Evolutionary conservation across 2,329 filamentous ascomycete species (phyloP).

Genomic region (Cladorrhinum sp.): DNA sequence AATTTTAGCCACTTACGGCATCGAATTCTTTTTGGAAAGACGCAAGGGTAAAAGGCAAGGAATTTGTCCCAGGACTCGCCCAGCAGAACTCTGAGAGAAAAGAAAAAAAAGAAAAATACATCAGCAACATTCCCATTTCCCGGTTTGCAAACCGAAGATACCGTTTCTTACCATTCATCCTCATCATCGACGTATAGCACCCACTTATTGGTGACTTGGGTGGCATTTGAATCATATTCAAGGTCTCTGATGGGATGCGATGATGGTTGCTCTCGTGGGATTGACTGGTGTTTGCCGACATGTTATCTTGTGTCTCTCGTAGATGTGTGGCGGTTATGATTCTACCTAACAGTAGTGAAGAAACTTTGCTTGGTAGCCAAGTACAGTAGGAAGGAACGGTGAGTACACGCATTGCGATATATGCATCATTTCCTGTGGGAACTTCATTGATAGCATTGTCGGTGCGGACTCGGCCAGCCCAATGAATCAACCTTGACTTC

Average conservation of each 20-base stretch:
- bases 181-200: slow-evolving; percentile 6
- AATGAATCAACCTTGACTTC: slow-evolving; percentile 1
- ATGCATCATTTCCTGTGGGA: neutral
- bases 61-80: neutral
- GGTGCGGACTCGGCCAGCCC: neutral
- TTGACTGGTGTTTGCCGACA: neutral
- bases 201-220: neutral
- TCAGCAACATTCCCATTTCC: neutral
- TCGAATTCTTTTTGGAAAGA: neutral
- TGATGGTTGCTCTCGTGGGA: neutral
- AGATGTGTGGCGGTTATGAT: neutral
- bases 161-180: slow-evolving; percentile 4
- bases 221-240: neutral
- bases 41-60: neutral
- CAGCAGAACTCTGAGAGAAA: neutral
- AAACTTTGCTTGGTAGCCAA: neutral
- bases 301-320: neutral
- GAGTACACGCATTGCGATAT: neutral
- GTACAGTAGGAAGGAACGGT: too few species aligned
- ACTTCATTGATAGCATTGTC: neutral
- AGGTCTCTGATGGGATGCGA: neutral
- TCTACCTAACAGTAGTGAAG: neutral
- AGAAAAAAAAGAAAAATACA: neutral
- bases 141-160: neutral
- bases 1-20: neutral